A percentile compares a stretch with the other conserved stretches of the same genome.
phyloP scores from a whole-genome alignment of 164 flowering plant species.

The Sextonia rubra region DNA sequence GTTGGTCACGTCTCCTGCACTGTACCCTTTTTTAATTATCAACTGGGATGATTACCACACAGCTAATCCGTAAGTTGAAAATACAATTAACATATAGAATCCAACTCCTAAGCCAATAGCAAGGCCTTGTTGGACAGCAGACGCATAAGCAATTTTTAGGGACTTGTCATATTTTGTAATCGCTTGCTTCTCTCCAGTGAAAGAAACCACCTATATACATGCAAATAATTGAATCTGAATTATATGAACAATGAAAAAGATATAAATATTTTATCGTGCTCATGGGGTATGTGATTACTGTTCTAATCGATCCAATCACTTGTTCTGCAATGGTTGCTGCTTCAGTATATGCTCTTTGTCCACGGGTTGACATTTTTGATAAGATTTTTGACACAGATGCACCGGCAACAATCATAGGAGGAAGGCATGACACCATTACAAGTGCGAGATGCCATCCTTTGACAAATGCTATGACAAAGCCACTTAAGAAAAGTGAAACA shows the following conservation, averaged over 20 bases:
- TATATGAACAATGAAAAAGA: background rate
- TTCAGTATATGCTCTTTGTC: background rate
- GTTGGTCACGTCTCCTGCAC: slow-evolving; percentile 7
- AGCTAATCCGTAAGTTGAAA: slow-evolving; percentile 7
- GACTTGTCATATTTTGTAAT: background rate
- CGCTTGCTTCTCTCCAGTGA: slow-evolving; percentile 10
- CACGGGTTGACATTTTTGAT: slow-evolving; percentile 1
- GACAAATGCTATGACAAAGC: slow-evolving; percentile 17
- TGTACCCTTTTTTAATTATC: slow-evolving; percentile 10
- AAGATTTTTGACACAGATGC: slow-evolving; percentile 4
- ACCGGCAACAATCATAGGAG: slow-evolving; percentile 16
- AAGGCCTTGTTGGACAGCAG: slow-evolving; percentile 2
- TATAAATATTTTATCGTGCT: no score
- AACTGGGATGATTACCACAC: slow-evolving; percentile 3
- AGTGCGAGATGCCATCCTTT: slow-evolving; percentile 22
- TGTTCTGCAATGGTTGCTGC: slow-evolving; percentile 6
- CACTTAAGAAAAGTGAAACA: slow-evolving; percentile 16
- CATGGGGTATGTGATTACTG: background rate
- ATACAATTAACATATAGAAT: slow-evolving; percentile 1
- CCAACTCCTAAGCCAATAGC: slow-evolving; percentile 6
- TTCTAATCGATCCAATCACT: slow-evolving; percentile 5
- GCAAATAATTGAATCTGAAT: background rate
- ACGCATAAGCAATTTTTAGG: background rate
- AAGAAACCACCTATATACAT: slow-evolving; percentile 6
- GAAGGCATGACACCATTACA: slow-evolving; percentile 21